Conservation (phyloP, 768 basidiomycete species). For the Amanita thiersii region DNA sequence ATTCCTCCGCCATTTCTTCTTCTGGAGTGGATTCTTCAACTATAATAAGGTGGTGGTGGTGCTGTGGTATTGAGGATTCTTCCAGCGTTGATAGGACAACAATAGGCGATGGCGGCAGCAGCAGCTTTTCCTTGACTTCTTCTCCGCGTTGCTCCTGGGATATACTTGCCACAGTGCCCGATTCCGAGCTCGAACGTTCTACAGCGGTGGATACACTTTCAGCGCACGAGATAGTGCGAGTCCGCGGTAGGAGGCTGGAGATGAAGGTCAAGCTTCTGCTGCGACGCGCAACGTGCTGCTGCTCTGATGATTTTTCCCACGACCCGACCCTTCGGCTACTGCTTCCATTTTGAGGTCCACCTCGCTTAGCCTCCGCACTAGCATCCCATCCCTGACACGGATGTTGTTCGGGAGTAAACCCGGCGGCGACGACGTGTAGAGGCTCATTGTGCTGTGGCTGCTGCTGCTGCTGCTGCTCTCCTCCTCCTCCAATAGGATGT, state of each 20-base stretch:
- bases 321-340: background rate
- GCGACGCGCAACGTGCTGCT: conserved; percentile 5
- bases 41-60: conserved; percentile 4
- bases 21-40: conserved; percentile 5
- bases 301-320: conserved; percentile 7
- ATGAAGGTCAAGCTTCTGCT: conserved; percentile 5
- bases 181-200: conserved; percentile 5
- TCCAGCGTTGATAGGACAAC: background rate
- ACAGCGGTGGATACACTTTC: conserved; percentile 4
- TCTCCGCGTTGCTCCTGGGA: background rate
- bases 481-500: conserved; percentile 1
- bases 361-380: background rate
- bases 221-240: conserved; percentile 3
- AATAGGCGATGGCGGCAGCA: background rate
- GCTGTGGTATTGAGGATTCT: conserved; percentile 2
- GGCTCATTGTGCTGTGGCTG: too few relatives aligned
- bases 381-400: too few relatives aligned
- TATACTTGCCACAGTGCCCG: conserved; percentile 5
- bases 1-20: conserved; percentile 1
- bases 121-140: background rate
- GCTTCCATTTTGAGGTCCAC: background rate
- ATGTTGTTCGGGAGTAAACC: too few relatives aligned
- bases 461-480: too few relatives aligned
- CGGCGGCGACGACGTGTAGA: too few relatives aligned
- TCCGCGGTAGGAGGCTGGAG: conserved; percentile 7